phyloP scores from a whole-genome alignment of 2,329 filamentous ascomycete genomes.

The Arthrobotrys megalospora region DNA sequence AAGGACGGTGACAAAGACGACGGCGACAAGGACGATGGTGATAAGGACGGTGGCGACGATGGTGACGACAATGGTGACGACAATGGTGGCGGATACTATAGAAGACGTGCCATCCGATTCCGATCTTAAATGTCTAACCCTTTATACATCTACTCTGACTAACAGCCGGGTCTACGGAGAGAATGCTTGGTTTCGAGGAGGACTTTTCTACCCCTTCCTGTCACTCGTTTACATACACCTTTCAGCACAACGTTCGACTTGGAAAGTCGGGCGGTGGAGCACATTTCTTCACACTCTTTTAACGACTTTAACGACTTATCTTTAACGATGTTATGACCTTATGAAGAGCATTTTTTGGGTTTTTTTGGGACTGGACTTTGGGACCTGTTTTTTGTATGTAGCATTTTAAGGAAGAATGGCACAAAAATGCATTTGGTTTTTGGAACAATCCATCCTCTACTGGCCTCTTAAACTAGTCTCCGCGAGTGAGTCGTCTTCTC shows the following conservation, averaged over 20 bases:
- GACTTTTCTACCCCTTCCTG: conserved; percentile 3
- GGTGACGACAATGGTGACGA: background rate
- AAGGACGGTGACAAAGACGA: background rate
- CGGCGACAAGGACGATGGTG: background rate
- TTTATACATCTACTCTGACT: background rate
- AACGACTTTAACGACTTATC: conserved; percentile 6
- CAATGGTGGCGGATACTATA: background rate
- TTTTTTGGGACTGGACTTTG: conserved; percentile 11
- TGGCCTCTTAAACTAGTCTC: no score
- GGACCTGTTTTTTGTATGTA: conserved; percentile 30
- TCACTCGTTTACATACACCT: conserved; percentile 26
- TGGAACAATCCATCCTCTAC: background rate
- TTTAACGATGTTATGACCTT: conserved; percentile 14
- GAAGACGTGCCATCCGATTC: conserved; percentile 25
- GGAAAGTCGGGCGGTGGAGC: background rate
- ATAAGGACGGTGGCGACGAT: background rate
- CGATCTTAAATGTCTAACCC: background rate
- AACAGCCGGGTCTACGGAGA: background rate
- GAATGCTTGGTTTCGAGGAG: conserved; percentile 16
- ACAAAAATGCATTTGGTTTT: conserved; percentile 8
- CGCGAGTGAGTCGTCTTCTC: no score
- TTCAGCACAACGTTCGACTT: background rate
- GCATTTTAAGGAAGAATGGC: conserved; percentile 6
- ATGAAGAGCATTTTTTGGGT: conserved; percentile 7
- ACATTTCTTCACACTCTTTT: conserved; percentile 23